These are phyloP conservation scores for Venturiaceae sp. DNA, from an alignment of 2,329 filamentous ascomycete species.

Conservation along the genomic window DNA sequence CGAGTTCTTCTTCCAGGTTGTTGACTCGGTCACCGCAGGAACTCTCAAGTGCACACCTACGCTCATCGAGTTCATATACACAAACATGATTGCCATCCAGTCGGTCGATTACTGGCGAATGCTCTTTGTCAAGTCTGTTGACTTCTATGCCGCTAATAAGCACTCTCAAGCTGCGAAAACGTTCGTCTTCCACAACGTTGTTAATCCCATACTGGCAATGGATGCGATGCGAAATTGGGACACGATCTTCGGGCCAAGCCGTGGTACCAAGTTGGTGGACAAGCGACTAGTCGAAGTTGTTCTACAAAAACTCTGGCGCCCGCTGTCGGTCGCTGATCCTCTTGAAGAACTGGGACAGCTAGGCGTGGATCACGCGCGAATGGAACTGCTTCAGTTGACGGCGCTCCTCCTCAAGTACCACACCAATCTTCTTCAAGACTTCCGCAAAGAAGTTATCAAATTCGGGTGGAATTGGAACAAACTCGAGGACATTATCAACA, in stretches of 20 bases:
- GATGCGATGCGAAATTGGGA: conserved; percentile 82
- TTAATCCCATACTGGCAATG: conserved; percentile 94
- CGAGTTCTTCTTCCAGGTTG: conserved; percentile 73
- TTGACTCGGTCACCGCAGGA: conserved; percentile 74
- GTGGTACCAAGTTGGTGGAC: conserved; percentile 68
- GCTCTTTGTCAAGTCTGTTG: conserved; percentile 75
- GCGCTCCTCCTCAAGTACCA: conserved; percentile 95
- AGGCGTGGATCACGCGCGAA: conserved; percentile 84
- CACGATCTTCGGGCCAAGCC: conserved; percentile 38
- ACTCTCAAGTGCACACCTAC: conserved; percentile 69
- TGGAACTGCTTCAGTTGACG: conserved; percentile 91
- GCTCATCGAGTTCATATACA: conserved; percentile 76
- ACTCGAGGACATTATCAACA: conserved; percentile 98
- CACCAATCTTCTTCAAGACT: conserved; percentile 75
- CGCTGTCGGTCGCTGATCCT: conserved; percentile 65
- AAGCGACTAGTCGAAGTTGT: conserved; percentile 80
- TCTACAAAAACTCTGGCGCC: conserved; percentile 88
- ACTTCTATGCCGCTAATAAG: conserved; percentile 66
- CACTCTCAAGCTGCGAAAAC: conserved; percentile 78
- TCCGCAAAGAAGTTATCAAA: conserved; percentile 96
- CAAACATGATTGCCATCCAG: conserved; percentile 70
- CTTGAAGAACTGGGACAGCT: conserved; percentile 75
- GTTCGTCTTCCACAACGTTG: conserved; percentile 82
- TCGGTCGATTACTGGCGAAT: conserved; percentile 80
- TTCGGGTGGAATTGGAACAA: conserved; percentile 98